Percentiles rank a stretch among this genome's conserved stretches.
Evolutionary conservation across 139 green algal genomes (phyloP).

Genomic region (Chlamydomonas sp.): DNA sequence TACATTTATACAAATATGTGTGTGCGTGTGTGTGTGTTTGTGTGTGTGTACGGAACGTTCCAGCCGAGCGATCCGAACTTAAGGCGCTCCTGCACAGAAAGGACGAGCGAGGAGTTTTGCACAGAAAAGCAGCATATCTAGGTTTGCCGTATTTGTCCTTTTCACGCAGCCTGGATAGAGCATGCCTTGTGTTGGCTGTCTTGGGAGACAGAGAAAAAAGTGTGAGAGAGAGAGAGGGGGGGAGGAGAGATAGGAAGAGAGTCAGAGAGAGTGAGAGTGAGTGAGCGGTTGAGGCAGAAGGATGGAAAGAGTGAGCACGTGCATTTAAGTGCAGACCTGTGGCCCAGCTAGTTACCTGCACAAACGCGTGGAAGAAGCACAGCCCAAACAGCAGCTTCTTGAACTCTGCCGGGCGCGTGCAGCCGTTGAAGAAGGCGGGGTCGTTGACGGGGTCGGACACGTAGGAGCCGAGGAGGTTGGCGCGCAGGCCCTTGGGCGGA

Average conservation of each 20-base stretch:
- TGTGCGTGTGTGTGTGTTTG: not conserved
- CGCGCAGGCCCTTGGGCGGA: slow-evolving; percentile 41
- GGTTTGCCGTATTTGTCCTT: not conserved
- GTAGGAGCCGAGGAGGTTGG: slow-evolving; percentile 52
- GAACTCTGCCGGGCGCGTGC: slow-evolving; percentile 26
- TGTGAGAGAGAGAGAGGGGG: no score
- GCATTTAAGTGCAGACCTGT: no score
- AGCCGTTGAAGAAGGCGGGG: slow-evolving; percentile 43
- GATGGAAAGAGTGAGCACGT: no score
- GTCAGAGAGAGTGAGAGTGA: no score
- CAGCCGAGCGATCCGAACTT: slow-evolving; percentile 75
- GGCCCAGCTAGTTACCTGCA: slow-evolving; percentile 40
- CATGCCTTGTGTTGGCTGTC: no score
- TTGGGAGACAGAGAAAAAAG: no score
- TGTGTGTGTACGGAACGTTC: slow-evolving; percentile 70
- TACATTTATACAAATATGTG: not conserved
- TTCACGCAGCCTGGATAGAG: no score
- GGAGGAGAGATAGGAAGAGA: no score
- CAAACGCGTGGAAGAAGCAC: slow-evolving; percentile 12
- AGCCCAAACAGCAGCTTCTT: slow-evolving; percentile 49
- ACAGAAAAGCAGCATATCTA: not conserved
- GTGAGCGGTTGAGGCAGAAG: no score
- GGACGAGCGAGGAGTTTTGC: not conserved
- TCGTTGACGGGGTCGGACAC: slow-evolving; percentile 48
- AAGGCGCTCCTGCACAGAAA: slow-evolving; percentile 46